These are phyloP conservation scores for Tetrahymena borealis DNA, from an alignment of 73 alveolate species.

Conservation along the genomic window DNA sequence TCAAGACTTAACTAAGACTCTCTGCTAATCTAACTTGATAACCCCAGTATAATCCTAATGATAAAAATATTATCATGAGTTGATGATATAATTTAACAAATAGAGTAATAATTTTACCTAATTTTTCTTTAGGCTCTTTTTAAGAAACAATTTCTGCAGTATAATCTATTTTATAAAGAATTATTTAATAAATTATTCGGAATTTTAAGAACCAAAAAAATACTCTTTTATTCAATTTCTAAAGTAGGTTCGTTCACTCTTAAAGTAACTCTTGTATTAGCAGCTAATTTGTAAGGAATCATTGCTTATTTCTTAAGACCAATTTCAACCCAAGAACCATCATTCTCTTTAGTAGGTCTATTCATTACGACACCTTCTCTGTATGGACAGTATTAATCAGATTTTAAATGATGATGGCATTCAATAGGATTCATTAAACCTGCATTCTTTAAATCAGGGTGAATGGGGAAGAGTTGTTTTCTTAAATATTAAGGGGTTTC, in stretches of 20 bases:
- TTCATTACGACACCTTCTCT: slow-evolving; percentile 93
- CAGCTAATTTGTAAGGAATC: slow-evolving; percentile 69
- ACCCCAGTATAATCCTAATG: background rate
- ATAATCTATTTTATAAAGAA: background rate
- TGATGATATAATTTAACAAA: background rate
- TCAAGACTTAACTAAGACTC: background rate
- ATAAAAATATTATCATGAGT: background rate
- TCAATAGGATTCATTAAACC: slow-evolving; percentile 96
- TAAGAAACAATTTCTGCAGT: background rate
- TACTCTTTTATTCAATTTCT: background rate
- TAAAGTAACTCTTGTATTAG: slow-evolving; percentile 93
- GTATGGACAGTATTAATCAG: slow-evolving; percentile 77
- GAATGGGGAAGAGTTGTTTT: slow-evolving; percentile 85
- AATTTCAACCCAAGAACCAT: slow-evolving; percentile 93
- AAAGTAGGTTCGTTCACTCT: slow-evolving; percentile 60
- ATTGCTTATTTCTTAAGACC: slow-evolving; percentile 86
- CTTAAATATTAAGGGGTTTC: slow-evolving; percentile 96
- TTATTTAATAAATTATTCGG: background rate
- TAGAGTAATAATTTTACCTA: too few relatives aligned
- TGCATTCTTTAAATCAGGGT: slow-evolving; percentile 73
- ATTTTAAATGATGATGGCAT: slow-evolving; percentile 85
- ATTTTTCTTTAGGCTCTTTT: background rate
- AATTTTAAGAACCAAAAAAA: background rate
- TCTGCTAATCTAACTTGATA: background rate
- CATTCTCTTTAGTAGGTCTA: slow-evolving; percentile 71